phyloP scores from a whole-genome alignment of 345 rosid genomes.

The Hibiscus tridactylites region DNA sequence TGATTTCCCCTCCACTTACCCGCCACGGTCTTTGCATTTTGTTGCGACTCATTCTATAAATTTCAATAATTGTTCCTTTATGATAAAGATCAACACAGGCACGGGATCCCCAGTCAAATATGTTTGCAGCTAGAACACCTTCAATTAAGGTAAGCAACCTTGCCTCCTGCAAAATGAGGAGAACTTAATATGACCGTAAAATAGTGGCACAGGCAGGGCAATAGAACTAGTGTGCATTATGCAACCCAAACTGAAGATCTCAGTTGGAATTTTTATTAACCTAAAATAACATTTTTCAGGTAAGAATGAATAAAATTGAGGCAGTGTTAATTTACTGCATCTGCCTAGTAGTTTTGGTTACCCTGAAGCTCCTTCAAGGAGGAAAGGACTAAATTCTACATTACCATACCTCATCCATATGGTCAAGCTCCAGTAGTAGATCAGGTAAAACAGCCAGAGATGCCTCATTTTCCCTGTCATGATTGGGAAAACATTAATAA shows the following conservation, averaged over 20 bases:
- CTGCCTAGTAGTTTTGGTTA: neutral
- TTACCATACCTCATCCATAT: conserved; percentile 66
- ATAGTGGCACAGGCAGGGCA: neutral
- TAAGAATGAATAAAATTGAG: neutral
- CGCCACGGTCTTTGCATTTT: conserved; percentile 99
- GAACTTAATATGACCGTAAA: neutral
- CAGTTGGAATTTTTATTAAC: neutral
- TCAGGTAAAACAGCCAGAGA: conserved; percentile 96
- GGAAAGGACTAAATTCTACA: conserved; percentile 4
- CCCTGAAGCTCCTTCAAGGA: neutral
- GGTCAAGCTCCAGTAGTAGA: conserved; percentile 74
- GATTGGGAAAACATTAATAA: conserved; percentile 3
- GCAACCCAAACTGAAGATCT: neutral
- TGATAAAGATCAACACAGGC: conserved; percentile 99
- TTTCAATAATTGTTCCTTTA: conserved; percentile 96
- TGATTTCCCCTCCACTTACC: conserved; percentile 35
- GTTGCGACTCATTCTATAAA: conserved; percentile 95
- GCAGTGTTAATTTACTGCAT: neutral
- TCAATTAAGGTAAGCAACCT: conserved; percentile 84
- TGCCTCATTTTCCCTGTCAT: conserved; percentile 92
- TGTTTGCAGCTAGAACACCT: conserved; percentile 98
- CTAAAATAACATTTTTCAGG: neutral
- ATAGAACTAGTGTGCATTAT: neutral
- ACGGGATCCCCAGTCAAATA: conserved; percentile 99
- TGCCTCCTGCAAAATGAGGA: conserved; percentile 52